Conservation (phyloP, 169 alveolate species). For the Plasmodium cynomolgi region DNA sequence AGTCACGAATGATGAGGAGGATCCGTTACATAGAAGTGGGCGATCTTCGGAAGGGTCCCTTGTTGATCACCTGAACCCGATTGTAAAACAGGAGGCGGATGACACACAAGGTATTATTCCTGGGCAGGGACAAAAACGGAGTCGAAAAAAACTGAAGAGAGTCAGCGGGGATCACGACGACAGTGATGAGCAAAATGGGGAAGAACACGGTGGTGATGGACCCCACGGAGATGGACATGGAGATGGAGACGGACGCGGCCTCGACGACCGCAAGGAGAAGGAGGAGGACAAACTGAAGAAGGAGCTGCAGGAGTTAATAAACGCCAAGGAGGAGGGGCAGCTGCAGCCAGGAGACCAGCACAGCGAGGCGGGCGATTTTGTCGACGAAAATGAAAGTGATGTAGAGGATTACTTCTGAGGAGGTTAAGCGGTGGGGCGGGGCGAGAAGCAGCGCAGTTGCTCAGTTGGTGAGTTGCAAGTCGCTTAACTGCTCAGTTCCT, state of each 20-base stretch:
- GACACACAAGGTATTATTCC: neutral
- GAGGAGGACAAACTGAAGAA: slow-evolving; percentile 22
- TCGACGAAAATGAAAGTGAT: slow-evolving; percentile 6
- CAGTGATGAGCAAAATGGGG: neutral
- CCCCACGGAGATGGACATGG: too few relatives aligned
- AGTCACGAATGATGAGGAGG: slow-evolving; percentile 67
- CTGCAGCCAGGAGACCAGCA: neutral
- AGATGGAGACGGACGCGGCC: neutral
- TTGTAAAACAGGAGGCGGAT: slow-evolving; percentile 12
- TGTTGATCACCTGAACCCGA: neutral
- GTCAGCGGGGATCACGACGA: neutral
- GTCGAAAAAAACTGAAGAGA: neutral
- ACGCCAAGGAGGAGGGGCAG: slow-evolving; percentile 1
- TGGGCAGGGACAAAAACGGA: neutral
- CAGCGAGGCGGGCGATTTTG: neutral
- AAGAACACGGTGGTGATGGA: neutral
- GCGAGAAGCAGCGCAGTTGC: neutral
- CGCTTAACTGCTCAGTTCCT: neutral
- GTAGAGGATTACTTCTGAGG: slow-evolving; percentile 50
- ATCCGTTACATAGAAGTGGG: slow-evolving; percentile 4
- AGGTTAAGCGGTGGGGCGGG: neutral
- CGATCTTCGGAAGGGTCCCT: slow-evolving; percentile 7
- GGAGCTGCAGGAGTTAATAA: slow-evolving; percentile 24
- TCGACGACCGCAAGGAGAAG: neutral
- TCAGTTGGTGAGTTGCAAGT: neutral